Conservation (phyloP, 1,284 basidiomycete species). For the Lentinula novae-zelandiae region DNA sequence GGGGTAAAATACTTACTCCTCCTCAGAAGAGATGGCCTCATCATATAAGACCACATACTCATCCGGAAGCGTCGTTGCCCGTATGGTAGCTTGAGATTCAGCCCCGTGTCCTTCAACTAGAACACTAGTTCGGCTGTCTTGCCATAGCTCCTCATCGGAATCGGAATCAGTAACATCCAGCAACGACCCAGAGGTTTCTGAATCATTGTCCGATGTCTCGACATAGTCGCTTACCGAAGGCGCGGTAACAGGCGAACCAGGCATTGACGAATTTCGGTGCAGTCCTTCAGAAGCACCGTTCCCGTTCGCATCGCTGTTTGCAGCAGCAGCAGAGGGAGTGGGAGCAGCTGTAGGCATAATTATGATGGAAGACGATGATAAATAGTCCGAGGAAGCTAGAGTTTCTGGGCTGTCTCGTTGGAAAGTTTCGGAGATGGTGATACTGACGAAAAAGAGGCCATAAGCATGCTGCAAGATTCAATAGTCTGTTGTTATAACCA, state of each 20-base stretch:
- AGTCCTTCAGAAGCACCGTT: conserved; percentile 15
- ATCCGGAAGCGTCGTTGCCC: conserved; percentile 26
- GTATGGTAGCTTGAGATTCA: not conserved
- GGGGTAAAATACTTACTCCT: conserved; percentile 24
- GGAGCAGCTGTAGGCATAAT: conserved; percentile 57
- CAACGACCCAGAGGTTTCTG: conserved; percentile 58
- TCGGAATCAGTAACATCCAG: conserved; percentile 47
- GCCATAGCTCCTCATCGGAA: conserved; percentile 40
- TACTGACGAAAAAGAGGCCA: conserved; percentile 33
- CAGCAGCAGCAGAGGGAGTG: conserved; percentile 3
- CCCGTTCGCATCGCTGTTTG: conserved; percentile 14
- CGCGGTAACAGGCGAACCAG: conserved; percentile 20
- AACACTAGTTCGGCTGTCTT: conserved; percentile 51
- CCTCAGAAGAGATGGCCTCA: conserved; percentile 48
- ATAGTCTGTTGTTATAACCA: conserved; percentile 11
- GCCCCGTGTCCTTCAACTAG: conserved; percentile 25
- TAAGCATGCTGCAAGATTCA: conserved; percentile 13
- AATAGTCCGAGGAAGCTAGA: conserved; percentile 30
- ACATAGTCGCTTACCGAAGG: conserved; percentile 36
- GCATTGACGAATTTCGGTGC: conserved; percentile 17
- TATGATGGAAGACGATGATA: conserved; percentile 67
- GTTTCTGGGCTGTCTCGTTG: conserved; percentile 38
- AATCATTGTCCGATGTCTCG: conserved; percentile 48
- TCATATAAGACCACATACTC: conserved; percentile 74
- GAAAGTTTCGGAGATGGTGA: conserved; percentile 41